phyloP scores from a whole-genome alignment of 2,329 filamentous ascomycete species.

The Aspergillus neoniger region DNA sequence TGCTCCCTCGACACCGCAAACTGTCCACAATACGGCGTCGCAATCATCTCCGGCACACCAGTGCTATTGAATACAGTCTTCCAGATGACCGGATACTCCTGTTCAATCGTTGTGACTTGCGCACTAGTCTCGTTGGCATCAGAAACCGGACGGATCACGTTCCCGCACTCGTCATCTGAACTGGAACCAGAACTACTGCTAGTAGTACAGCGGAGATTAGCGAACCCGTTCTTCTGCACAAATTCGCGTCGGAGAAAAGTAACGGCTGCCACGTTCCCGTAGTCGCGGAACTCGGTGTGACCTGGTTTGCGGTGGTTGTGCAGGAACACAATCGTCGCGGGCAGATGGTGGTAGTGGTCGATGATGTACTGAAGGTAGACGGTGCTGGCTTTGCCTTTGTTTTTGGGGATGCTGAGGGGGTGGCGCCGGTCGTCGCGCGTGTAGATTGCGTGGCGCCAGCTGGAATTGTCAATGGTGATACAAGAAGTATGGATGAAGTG shows the following conservation, averaged over 20 bases:
- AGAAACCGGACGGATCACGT: slow-evolving; percentile 35
- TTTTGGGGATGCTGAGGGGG: slow-evolving; percentile 26
- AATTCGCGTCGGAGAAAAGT: slow-evolving; percentile 51
- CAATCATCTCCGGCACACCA: slow-evolving; percentile 52
- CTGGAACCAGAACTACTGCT: not conserved
- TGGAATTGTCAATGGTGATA: slow-evolving; percentile 16
- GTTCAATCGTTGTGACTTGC: slow-evolving; percentile 24
- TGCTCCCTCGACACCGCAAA: slow-evolving; percentile 61
- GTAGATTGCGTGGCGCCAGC: slow-evolving; percentile 49
- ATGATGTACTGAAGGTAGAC: slow-evolving; percentile 50
- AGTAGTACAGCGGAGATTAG: slow-evolving; percentile 56
- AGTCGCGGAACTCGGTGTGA: slow-evolving; percentile 58
- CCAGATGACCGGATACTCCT: slow-evolving; percentile 33
- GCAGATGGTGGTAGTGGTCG: slow-evolving; percentile 48
- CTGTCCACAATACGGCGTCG: slow-evolving; percentile 64
- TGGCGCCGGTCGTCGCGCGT: slow-evolving; percentile 38
- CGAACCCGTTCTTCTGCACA: slow-evolving; percentile 56
- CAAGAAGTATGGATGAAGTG: no score
- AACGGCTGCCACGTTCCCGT: slow-evolving; percentile 55
- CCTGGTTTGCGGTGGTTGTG: slow-evolving; percentile 58
- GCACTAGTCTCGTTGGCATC: slow-evolving; percentile 3
- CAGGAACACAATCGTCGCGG: slow-evolving; percentile 57
- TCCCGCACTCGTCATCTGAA: slow-evolving; percentile 20
- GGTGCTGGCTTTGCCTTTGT: slow-evolving; percentile 49
- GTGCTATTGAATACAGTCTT: slow-evolving; percentile 33